These are phyloP conservation scores for Penicillium pulvis DNA, from an alignment of 495 filamentous ascomycete species.

Conservation along the genomic window DNA sequence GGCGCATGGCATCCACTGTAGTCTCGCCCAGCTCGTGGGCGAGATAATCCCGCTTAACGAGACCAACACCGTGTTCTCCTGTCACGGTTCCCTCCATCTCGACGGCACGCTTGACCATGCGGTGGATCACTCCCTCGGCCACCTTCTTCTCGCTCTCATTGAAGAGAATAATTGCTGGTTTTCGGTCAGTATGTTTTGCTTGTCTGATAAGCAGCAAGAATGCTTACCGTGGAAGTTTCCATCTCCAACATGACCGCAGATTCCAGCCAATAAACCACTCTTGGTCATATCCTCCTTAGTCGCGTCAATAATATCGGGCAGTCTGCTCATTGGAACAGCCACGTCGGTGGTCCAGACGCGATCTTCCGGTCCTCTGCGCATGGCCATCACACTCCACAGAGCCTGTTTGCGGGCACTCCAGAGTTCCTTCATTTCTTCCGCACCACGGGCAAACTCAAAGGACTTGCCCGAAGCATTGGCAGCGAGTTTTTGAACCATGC, in stretches of 20 bases:
- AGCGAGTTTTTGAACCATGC: constrained; percentile 57
- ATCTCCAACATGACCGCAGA: constrained; percentile 70
- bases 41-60: constrained; percentile 64
- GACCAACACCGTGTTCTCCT: constrained; percentile 64
- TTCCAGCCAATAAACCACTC: constrained; percentile 58
- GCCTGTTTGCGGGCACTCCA: constrained; percentile 65
- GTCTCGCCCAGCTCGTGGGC: constrained; percentile 55
- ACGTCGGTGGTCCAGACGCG: constrained; percentile 70
- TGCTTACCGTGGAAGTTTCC: constrained; percentile 65
- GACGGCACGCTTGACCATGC: constrained; percentile 63
- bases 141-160: constrained; percentile 54
- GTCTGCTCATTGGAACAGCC: constrained; percentile 62
- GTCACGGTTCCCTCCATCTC: constrained; percentile 67
- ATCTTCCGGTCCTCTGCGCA: constrained; percentile 55
- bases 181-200: background rate
- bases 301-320: constrained; percentile 65
- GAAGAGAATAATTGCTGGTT: constrained; percentile 56
- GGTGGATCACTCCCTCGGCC: constrained; percentile 55
- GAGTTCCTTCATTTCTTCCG: constrained; percentile 57
- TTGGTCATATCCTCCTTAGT: constrained; percentile 60
- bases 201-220: background rate
- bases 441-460: constrained; percentile 62
- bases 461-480: constrained; percentile 47
- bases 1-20: constrained; percentile 65
- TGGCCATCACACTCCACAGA: constrained; percentile 62